Conservation (phyloP, 176 grass and related monocot species). For the Hsuehochloa calcarea region DNA sequence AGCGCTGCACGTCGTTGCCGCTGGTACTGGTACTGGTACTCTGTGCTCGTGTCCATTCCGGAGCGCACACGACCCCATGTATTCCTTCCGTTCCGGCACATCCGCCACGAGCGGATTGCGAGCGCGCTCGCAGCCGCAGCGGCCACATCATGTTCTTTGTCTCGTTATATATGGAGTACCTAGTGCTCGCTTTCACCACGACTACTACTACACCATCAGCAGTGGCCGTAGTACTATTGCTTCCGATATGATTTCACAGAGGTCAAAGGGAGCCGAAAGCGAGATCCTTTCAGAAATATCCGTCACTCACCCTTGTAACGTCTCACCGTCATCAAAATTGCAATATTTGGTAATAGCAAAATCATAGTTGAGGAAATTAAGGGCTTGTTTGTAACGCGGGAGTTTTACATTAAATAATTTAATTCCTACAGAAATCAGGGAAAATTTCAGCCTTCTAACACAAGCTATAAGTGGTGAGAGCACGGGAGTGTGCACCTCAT, state of each 20-base stretch:
- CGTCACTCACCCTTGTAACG: slow-evolving; percentile 12
- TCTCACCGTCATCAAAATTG: not conserved
- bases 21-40: not conserved
- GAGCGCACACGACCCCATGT: not conserved
- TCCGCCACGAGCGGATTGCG: not conserved
- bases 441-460: not conserved
- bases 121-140: not conserved
- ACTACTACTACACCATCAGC: not conserved
- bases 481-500: not conserved
- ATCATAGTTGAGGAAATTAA: not conserved
- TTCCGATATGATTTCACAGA: not conserved
- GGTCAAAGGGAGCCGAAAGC: slow-evolving; percentile 22
- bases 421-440: too few species aligned
- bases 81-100: not conserved
- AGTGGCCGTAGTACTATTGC: not conserved
- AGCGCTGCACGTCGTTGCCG: not conserved
- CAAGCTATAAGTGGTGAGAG: not conserved
- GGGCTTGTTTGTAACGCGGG: not conserved
- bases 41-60: not conserved
- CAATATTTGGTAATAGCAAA: not conserved
- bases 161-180: not conserved
- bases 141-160: not conserved
- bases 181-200: not conserved
- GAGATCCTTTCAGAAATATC: not conserved
- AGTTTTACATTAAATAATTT: not conserved